Percentiles rank a stretch among this genome's conserved stretches.
These are phyloP conservation scores for Talaromyces amestolkiae DNA, from an alignment of 2,329 filamentous ascomycete species.

Conservation along the genomic window DNA sequence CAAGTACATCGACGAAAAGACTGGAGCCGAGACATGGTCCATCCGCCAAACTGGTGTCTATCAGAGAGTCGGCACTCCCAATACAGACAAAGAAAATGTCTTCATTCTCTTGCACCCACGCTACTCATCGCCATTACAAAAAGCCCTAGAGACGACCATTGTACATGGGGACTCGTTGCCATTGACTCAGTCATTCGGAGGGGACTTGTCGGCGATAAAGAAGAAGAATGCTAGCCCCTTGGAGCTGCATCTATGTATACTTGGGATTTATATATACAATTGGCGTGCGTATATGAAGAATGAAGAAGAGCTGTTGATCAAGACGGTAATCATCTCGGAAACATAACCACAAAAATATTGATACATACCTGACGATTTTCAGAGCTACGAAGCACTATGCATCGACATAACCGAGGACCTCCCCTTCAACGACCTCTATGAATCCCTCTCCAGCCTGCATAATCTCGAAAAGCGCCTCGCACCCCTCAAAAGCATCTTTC, in stretches of 20 bases:
- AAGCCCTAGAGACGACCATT: background rate
- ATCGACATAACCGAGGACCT: background rate
- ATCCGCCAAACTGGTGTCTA: constrained; percentile 34
- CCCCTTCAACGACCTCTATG: background rate
- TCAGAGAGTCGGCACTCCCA: constrained; percentile 23
- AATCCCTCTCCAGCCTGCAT: background rate
- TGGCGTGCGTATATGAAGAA: background rate
- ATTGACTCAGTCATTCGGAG: background rate
- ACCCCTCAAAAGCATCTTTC: background rate
- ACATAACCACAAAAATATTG: too few species aligned
- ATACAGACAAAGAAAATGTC: background rate
- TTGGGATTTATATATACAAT: background rate
- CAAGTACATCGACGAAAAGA: constrained; percentile 20
- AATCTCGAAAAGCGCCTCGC: background rate
- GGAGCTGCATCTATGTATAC: background rate
- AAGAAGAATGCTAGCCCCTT: background rate
- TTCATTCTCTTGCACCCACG: background rate
- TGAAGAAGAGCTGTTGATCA: background rate
- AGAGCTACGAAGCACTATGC: background rate
- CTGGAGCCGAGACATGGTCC: constrained; percentile 25
- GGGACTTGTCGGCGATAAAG: background rate
- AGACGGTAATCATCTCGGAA: background rate
- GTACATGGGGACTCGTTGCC: background rate
- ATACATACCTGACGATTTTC: background rate
- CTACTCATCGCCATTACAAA: background rate